Percentiles rank a stretch among this genome's conserved stretches.
Evolutionary conservation across 179 eudicot species (phyloP).

Genomic region (Silene coronaria): DNA sequence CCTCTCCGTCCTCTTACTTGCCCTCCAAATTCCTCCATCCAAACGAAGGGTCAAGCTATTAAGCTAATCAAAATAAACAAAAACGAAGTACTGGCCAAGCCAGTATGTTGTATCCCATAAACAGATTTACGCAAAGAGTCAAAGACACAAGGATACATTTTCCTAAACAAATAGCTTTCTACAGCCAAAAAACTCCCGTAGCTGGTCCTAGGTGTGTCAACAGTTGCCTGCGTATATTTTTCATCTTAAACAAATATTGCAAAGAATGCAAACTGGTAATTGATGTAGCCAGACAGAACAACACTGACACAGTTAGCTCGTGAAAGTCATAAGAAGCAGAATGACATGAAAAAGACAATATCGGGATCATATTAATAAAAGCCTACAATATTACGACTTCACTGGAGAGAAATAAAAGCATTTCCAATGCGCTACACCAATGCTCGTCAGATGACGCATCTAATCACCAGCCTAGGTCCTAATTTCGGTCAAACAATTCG

Average conservation of each 20-base stretch:
- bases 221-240: neutral
- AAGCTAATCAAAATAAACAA: neutral
- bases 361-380: too few species aligned
- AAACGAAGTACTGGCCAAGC: neutral
- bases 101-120: neutral
- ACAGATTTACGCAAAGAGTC: neutral
- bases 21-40: too few species aligned
- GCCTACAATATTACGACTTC: neutral
- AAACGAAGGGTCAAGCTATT: neutral
- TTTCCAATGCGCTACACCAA: neutral
- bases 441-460: too few species aligned
- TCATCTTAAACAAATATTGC: neutral
- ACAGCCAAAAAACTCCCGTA: neutral
- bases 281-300: slow-evolving; percentile 2
- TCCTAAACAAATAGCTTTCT: neutral
- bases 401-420: neutral
- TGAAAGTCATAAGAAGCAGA: neutral
- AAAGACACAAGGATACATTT: neutral
- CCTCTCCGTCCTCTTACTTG: too few species aligned
- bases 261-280: neutral
- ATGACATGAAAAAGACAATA: neutral
- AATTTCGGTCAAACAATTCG: neutral
- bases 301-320: neutral
- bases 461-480: neutral
- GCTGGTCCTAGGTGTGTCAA: neutral